A percentile compares a stretch with the other conserved stretches of the same genome.
Evolutionary conservation across 2,329 filamentous ascomycete genomes (phyloP).

Genomic region (Penicillium sp.): DNA sequence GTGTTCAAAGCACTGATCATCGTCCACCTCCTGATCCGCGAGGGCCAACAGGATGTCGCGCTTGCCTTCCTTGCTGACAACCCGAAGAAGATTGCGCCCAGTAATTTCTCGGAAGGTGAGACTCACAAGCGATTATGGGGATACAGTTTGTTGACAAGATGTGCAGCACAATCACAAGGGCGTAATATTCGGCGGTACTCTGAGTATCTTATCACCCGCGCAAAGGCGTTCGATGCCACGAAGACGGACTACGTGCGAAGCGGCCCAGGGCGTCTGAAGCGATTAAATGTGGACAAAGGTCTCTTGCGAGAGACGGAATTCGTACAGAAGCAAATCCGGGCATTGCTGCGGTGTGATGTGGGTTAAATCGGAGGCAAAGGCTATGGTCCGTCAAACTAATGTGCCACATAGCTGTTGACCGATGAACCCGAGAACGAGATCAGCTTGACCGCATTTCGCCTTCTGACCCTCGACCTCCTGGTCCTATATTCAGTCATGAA

Average conservation of each 20-base stretch:
- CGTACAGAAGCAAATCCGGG: slow-evolving; percentile 83
- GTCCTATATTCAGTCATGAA: slow-evolving; percentile 93
- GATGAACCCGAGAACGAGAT: slow-evolving; percentile 95
- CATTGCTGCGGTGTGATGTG: slow-evolving; percentile 86
- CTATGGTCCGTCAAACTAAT: slow-evolving; percentile 7
- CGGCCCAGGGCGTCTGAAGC: slow-evolving; percentile 80
- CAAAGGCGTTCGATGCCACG: slow-evolving; percentile 77
- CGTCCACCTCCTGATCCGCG: slow-evolving; percentile 94
- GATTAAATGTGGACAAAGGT: slow-evolving; percentile 85
- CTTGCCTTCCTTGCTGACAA: slow-evolving; percentile 80
- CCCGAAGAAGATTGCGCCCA: slow-evolving; percentile 80
- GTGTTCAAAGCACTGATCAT: slow-evolving; percentile 98
- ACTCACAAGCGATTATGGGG: not conserved
- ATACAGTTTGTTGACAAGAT: slow-evolving; percentile 37
- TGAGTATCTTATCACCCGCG: slow-evolving; percentile 79
- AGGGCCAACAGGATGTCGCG: slow-evolving; percentile 86
- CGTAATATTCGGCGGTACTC: slow-evolving; percentile 92
- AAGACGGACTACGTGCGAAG: slow-evolving; percentile 86
- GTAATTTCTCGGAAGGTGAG: slow-evolving; percentile 88
- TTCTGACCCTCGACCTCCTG: slow-evolving; percentile 86
- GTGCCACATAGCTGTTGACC: slow-evolving; percentile 67
- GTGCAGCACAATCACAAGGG: slow-evolving; percentile 84
- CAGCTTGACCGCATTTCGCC: slow-evolving; percentile 85
- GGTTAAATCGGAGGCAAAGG: slow-evolving; percentile 34
- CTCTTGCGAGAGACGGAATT: slow-evolving; percentile 86